Conservation (phyloP, 768 basidiomycete genomes). For the Boletellus sp. region DNA sequence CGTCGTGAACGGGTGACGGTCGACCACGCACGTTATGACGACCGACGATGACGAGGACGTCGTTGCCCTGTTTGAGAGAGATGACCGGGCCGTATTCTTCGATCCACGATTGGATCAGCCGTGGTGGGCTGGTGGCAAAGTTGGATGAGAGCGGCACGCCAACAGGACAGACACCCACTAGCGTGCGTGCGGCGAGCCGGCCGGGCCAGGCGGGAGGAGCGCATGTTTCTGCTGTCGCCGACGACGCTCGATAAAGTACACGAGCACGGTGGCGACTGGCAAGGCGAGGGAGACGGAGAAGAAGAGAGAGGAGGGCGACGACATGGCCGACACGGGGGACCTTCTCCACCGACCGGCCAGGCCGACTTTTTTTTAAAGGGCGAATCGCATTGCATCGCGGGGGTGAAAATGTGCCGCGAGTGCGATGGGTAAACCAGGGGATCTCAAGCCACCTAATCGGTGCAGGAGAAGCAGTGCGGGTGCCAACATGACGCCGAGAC, state of each 20-base stretch:
- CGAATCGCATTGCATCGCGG: too few species aligned
- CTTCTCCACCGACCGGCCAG: too few species aligned
- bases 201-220: slow-evolving; percentile 18
- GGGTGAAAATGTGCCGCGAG: too few species aligned
- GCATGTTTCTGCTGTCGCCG: slow-evolving; percentile 6
- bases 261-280: background rate
- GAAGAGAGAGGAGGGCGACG: background rate
- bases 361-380: too few species aligned
- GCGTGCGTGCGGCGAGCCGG: slow-evolving; percentile 18
- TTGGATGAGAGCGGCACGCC: background rate
- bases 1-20: too few species aligned
- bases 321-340: too few species aligned
- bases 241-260: slow-evolving; percentile 6
- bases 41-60: slow-evolving; percentile 26
- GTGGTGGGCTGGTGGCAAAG: slow-evolving; percentile 10
- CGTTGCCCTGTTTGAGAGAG: slow-evolving; percentile 20
- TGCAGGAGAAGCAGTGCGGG: too few species aligned
- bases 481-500: too few species aligned
- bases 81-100: slow-evolving; percentile 26
- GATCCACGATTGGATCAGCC: slow-evolving; percentile 23
- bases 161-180: slow-evolving; percentile 8
- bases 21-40: slow-evolving; percentile 15
- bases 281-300: background rate
- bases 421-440: too few species aligned
- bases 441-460: too few species aligned